phyloP scores from a whole-genome alignment of 2,329 filamentous ascomycete species.

The Bisporella sp. region DNA sequence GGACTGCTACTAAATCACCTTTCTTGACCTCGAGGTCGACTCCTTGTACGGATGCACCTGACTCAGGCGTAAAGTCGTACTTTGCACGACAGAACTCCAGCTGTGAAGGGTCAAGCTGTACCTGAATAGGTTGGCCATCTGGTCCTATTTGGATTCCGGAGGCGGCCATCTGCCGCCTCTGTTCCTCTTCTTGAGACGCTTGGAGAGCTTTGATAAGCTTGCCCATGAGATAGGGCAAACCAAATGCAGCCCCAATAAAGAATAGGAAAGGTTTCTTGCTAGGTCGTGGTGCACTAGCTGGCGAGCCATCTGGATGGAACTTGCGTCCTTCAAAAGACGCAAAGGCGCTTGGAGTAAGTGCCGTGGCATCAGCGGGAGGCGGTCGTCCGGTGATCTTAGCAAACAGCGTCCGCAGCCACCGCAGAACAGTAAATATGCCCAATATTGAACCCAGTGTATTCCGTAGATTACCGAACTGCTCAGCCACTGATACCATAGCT shows the following conservation, averaged over 20 bases:
- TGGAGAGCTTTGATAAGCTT: conserved; percentile 87
- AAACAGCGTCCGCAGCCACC: conserved; percentile 87
- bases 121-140: conserved; percentile 35
- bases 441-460: conserved; percentile 90
- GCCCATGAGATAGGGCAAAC: conserved; percentile 92
- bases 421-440: conserved; percentile 91
- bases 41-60: conserved; percentile 54
- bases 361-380: conserved; percentile 76
- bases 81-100: conserved; percentile 93
- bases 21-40: conserved; percentile 90
- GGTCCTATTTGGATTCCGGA: conserved; percentile 46
- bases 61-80: conserved; percentile 87
- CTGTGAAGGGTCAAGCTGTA: conserved; percentile 74
- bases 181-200: conserved; percentile 76
- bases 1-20: conserved; percentile 89
- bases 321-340: conserved; percentile 76
- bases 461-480: conserved; percentile 89
- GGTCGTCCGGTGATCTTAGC: conserved; percentile 91
- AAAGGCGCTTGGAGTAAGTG: conserved; percentile 86
- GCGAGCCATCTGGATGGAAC: conserved; percentile 54
- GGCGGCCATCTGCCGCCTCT: conserved; percentile 50
- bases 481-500: conserved; percentile 98
- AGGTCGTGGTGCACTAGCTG: conserved; percentile 56
- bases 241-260: conserved; percentile 91
- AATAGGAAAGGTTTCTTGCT: conserved; percentile 95